These are phyloP conservation scores for Ajuga chamaepitys DNA, from an alignment of 257 asterid species.

Conservation along the genomic window DNA sequence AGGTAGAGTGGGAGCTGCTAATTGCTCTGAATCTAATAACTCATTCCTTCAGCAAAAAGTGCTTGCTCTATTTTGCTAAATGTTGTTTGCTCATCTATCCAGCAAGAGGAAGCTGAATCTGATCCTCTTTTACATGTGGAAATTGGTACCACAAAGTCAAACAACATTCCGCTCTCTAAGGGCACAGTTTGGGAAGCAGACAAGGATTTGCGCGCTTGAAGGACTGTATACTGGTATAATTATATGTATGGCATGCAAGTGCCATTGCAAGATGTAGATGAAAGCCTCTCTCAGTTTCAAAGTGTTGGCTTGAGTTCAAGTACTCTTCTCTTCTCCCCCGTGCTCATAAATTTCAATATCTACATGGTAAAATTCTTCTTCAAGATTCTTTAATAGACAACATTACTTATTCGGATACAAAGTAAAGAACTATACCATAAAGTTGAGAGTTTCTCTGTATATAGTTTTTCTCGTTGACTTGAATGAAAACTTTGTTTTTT, in stretches of 20 bases:
- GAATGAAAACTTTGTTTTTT: neutral
- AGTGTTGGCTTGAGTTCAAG: constrained; percentile 22
- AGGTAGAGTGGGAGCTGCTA: constrained; percentile 39
- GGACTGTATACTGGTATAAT: constrained; percentile 7
- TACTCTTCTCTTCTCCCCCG: constrained; percentile 18
- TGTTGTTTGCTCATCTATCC: constrained; percentile 14
- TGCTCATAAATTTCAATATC: constrained; percentile 23
- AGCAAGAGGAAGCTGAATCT: constrained; percentile 56
- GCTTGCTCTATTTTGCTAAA: constrained; percentile 10
- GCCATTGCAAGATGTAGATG: constrained; percentile 23
- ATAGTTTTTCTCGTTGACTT: constrained; percentile 2
- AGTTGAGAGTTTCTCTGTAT: constrained; percentile 9
- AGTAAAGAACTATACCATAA: neutral
- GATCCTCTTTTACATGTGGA: constrained; percentile 60
- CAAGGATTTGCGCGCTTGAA: constrained; percentile 34
- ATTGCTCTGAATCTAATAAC: constrained; percentile 2
- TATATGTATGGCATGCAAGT: constrained; percentile 10
- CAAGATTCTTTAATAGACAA: constrained; percentile 15
- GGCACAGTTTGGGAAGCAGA: constrained; percentile 45
- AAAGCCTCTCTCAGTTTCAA: constrained; percentile 21
- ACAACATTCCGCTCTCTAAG: constrained; percentile 36
- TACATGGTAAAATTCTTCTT: constrained; percentile 16
- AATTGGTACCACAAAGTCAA: constrained; percentile 32
- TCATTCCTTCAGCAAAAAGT: neutral
- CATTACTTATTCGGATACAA: constrained; percentile 16